phyloP scores from a whole-genome alignment of 352 stramenopile genomes.

The Pythium sp. region DNA sequence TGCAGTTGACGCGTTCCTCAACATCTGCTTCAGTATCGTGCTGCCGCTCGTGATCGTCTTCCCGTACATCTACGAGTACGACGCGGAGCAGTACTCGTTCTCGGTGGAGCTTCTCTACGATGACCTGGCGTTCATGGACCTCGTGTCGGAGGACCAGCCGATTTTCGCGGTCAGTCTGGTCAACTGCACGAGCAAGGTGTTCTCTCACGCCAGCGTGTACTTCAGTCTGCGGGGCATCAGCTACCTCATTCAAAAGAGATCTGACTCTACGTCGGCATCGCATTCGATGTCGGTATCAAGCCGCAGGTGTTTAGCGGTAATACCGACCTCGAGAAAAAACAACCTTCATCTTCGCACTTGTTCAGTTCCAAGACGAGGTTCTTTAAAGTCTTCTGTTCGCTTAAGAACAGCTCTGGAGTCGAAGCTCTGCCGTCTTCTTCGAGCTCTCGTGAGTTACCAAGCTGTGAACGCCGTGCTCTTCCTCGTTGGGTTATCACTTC shows the following conservation, averaged over 20 bases:
- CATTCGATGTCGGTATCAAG: no score
- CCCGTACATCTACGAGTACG: slow-evolving; percentile 26
- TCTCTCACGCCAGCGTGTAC: slow-evolving; percentile 17
- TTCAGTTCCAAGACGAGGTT: no score
- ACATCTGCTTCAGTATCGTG: slow-evolving; percentile 16
- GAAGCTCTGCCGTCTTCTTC: not conserved
- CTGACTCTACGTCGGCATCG: no score
- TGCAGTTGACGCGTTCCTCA: no score
- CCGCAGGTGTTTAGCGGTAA: no score
- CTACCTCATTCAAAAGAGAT: no score
- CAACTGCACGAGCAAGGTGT: not conserved
- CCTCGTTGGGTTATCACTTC: not conserved
- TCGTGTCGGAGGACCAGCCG: slow-evolving; percentile 30
- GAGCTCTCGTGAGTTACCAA: not conserved
- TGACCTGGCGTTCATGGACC: slow-evolving; percentile 23
- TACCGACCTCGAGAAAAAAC: no score
- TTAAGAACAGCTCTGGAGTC: not conserved
- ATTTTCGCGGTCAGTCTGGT: not conserved
- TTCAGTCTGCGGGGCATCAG: slow-evolving; percentile 44
- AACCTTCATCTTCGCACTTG: not conserved
- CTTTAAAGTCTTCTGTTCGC: not conserved
- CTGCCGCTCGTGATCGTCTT: slow-evolving; percentile 29
- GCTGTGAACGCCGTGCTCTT: not conserved
- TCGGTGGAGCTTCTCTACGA: slow-evolving; percentile 4
- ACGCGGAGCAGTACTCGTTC: slow-evolving; percentile 29